Conservation (phyloP, 83 land plant genomes). For the Thuja plicata region DNA sequence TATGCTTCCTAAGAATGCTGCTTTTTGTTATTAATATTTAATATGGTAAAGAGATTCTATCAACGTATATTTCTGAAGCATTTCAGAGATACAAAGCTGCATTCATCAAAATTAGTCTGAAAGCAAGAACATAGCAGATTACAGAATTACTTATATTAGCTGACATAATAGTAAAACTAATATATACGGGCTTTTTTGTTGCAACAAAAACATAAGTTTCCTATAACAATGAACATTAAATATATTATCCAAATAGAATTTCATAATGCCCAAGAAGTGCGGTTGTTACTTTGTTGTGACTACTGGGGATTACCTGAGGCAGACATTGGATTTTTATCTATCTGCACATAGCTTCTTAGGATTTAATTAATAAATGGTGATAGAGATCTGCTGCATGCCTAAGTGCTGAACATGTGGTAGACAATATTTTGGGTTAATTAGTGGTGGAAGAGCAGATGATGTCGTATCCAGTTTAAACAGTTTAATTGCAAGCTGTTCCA, state of each 20-base stretch:
- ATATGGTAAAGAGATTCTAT: neutral
- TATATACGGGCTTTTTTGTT: neutral
- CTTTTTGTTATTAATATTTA: neutral
- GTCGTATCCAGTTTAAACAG: neutral
- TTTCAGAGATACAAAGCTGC: neutral
- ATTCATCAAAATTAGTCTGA: neutral
- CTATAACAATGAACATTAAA: no score
- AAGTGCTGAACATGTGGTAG: neutral
- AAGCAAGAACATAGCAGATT: neutral
- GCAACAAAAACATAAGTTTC: no score
- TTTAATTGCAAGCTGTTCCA: neutral
- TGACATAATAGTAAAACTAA: neutral
- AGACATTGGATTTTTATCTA: no score
- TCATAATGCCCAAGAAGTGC: neutral
- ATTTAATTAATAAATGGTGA: no score
- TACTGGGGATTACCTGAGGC: no score
- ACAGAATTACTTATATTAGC: neutral
- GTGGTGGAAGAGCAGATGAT: neutral
- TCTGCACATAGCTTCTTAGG: no score
- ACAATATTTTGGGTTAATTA: neutral
- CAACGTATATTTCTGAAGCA: neutral
- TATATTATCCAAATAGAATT: neutral
- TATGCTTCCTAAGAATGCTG: neutral
- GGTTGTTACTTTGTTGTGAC: no score
- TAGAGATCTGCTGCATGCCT: no score